phyloP scores from a whole-genome alignment of 306 rosid species.

The Ormosia semicastrata region DNA sequence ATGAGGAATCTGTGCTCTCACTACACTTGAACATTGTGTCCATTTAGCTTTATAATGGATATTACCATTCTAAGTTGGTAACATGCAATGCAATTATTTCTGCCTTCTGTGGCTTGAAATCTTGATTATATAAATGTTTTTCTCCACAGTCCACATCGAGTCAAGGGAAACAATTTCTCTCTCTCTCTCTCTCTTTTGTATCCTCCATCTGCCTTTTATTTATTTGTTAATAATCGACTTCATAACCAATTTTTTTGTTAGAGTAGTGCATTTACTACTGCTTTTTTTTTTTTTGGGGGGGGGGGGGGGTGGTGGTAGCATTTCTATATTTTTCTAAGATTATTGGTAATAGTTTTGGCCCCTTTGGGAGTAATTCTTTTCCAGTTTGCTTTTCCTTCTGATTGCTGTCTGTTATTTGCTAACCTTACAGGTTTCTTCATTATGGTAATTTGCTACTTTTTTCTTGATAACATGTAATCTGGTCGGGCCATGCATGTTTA shows the following conservation, averaged over 20 bases:
- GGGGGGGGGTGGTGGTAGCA: not conserved
- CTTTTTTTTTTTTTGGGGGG: not conserved
- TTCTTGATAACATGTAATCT: no score
- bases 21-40: constrained; percentile 24
- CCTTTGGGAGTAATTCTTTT: no score
- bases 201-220: not conserved
- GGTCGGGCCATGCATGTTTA: no score
- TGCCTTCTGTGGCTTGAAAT: constrained; percentile 27
- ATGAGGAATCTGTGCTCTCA: constrained; percentile 30
- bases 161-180: not conserved
- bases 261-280: not conserved
- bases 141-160: not conserved
- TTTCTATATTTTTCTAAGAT: no score
- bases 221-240: not conserved
- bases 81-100: constrained; percentile 28
- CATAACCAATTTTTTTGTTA: not conserved
- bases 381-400: not conserved
- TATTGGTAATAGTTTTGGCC: no score
- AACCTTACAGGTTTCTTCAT: not conserved
- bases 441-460: no score
- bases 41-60: constrained; percentile 31
- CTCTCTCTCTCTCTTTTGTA: not conserved
- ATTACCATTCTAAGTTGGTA: constrained; percentile 28
- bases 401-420: not conserved
- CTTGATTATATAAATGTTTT: not conserved